Evolutionary conservation across 2,329 filamentous ascomycete species (phyloP).

Genomic region (Trichoderma pleuroti): DNA sequence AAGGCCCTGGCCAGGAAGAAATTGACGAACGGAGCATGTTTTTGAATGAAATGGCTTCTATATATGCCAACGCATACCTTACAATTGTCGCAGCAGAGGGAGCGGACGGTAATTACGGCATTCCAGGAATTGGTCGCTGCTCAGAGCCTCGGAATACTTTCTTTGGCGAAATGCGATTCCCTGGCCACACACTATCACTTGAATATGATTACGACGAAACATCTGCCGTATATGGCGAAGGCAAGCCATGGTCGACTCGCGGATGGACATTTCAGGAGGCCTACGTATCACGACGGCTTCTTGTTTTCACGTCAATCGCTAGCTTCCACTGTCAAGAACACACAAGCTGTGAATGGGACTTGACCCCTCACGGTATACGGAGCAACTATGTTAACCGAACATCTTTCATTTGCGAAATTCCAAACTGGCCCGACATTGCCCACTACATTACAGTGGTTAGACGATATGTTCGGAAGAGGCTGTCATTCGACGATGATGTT

Average conservation of each 20-base stretch:
- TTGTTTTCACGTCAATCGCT: not conserved
- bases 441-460: accelerated
- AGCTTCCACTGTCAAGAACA: not conserved
- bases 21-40: too few species aligned
- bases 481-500: not conserved
- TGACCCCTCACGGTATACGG: not conserved
- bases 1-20: too few species aligned
- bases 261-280: not conserved
- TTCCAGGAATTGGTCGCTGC: too few species aligned
- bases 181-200: not conserved
- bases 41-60: too few species aligned
- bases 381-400: not conserved
- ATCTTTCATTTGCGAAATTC: not conserved
- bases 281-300: not conserved
- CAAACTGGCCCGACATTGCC: not conserved
- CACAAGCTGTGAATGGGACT: not conserved
- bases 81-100: too few species aligned
- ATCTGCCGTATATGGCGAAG: not conserved
- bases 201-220: accelerated
- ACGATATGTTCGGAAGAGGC: not conserved
- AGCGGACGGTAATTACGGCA: too few species aligned
- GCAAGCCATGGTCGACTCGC: not conserved
- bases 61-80: too few species aligned
- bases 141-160: too few species aligned
- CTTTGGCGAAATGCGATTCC: too few species aligned